Evolutionary conservation across 2,329 filamentous ascomycete genomes (phyloP).

Genomic region (Biscogniauxia marginata): DNA sequence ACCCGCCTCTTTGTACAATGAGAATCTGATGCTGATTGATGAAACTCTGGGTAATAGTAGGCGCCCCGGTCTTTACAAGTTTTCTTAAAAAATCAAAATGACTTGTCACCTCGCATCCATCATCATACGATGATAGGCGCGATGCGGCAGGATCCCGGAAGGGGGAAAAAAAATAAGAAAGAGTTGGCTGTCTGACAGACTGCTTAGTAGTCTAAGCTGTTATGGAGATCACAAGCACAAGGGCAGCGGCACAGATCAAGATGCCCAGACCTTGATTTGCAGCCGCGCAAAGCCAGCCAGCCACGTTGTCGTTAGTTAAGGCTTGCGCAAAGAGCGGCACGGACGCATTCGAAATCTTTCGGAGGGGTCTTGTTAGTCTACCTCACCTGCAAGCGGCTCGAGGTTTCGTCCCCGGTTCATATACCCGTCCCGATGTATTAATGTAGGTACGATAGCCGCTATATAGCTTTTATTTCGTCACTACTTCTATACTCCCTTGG

Average conservation of each 20-base stretch:
- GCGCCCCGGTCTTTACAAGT: conserved; percentile 2
- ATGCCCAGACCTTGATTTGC: conserved; percentile 18
- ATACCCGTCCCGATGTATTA: neutral
- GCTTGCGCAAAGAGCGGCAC: neutral
- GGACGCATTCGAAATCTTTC: neutral
- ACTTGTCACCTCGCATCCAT: conserved; percentile 18
- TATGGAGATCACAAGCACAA: conserved; percentile 19
- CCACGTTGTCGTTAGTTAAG: conserved; percentile 8
- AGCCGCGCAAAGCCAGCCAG: conserved; percentile 16
- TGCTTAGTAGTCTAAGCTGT: conserved; percentile 17
- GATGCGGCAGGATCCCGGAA: neutral
- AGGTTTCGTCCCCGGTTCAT: neutral
- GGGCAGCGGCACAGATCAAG: conserved; percentile 7
- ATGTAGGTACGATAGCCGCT: neutral
- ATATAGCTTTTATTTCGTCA: neutral
- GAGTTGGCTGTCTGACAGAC: conserved; percentile 12
- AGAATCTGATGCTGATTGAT: neutral
- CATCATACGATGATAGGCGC: conserved; percentile 15
- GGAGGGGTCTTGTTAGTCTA: neutral
- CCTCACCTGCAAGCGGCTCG: neutral
- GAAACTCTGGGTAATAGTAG: neutral
- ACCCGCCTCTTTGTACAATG: neutral
- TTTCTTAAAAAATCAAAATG: conserved; percentile 9
- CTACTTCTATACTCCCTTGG: neutral
- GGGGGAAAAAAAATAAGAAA: neutral